A percentile compares a stretch with the other conserved stretches of the same genome.
Conservation (phyloP, 2,329 filamentous ascomycete genomes). For the Xylaria sp. region DNA sequence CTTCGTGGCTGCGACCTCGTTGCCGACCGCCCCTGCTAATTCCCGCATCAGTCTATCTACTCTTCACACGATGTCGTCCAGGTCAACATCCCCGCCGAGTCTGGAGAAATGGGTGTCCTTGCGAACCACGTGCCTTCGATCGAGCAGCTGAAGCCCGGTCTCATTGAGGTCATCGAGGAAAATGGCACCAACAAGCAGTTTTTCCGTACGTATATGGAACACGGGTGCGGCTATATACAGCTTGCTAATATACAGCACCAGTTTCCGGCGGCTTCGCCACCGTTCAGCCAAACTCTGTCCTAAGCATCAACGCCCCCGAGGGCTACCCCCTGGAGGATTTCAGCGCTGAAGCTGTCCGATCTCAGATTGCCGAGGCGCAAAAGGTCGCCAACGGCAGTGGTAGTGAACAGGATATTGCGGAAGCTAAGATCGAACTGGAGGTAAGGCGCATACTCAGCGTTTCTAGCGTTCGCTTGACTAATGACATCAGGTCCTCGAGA, state of each 20-base stretch:
- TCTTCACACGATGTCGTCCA: constrained; percentile 81
- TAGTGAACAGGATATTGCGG: constrained; percentile 96
- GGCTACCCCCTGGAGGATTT: constrained; percentile 96
- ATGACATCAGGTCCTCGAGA: constrained; percentile 78
- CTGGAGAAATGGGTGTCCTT: constrained; percentile 99
- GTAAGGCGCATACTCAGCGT: constrained; percentile 60
- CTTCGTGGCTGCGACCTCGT: constrained; percentile 13
- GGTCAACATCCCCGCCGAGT: constrained; percentile 98
- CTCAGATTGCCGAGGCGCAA: constrained; percentile 93
- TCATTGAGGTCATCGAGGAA: constrained; percentile 97
- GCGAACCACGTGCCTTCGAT: constrained; percentile 99
- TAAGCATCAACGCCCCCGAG: constrained; percentile 99
- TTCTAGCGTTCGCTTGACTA: constrained; percentile 47
- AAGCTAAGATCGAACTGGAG: constrained; percentile 99
- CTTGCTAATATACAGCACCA: constrained; percentile 54
- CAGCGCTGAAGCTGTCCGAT: constrained; percentile 87
- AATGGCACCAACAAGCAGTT: constrained; percentile 90
- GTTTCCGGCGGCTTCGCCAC: constrained; percentile 97
- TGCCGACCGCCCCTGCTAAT: constrained; percentile 55
- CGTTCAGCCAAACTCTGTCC: constrained; percentile 91
- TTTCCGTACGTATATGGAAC: constrained; percentile 79
- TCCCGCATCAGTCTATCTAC: constrained; percentile 74
- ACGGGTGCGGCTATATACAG: constrained; percentile 27
- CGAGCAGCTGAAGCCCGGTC: constrained; percentile 97
- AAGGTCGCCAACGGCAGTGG: constrained; percentile 91